A percentile compares a stretch with the other conserved stretches of the same genome.
phyloP scores from a whole-genome alignment of 495 filamentous ascomycete genomes.

The Viridothelium virens region DNA sequence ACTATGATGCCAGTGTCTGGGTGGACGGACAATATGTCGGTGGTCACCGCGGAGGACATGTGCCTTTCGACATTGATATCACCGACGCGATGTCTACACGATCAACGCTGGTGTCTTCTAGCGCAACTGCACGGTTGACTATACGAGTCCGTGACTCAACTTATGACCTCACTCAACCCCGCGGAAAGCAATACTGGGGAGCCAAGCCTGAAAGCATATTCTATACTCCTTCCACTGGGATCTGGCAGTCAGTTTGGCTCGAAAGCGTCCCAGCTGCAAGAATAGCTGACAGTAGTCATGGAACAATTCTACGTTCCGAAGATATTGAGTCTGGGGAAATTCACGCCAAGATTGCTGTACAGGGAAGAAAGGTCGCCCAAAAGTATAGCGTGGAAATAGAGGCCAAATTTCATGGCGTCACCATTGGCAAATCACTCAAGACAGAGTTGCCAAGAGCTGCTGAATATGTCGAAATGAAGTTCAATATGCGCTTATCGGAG shows the following conservation, averaged over 20 bases:
- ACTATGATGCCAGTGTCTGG: constrained; percentile 28
- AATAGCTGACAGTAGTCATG: constrained; percentile 26
- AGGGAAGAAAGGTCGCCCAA: constrained; percentile 20
- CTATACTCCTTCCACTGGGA: constrained; percentile 28
- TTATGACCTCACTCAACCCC: constrained; percentile 25
- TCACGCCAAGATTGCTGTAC: constrained; percentile 23
- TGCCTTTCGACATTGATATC: constrained; percentile 28
- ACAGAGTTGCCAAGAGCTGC: constrained; percentile 18
- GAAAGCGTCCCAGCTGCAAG: constrained; percentile 24
- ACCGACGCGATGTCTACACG: constrained; percentile 17
- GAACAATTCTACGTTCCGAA: constrained; percentile 24
- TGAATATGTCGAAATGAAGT: constrained; percentile 18
- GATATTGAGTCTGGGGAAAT: constrained; percentile 29
- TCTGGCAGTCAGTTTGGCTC: constrained; percentile 29
- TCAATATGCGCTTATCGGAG: constrained; percentile 22
- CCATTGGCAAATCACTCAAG: constrained; percentile 15
- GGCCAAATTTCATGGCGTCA: constrained; percentile 15
- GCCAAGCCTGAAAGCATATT: constrained; percentile 25
- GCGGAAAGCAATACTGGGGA: constrained; percentile 30
- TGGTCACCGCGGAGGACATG: constrained; percentile 26
- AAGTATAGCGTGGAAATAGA: constrained; percentile 25
- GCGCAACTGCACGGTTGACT: constrained; percentile 17
- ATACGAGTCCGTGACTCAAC: constrained; percentile 31
- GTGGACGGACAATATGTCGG: constrained; percentile 24
- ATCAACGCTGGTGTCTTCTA: background rate